Evolutionary conservation across 73 alveolate genomes (phyloP), one percentile per base, ranked within the genome.

Genomic region (Effrenium voratum): DNA sequence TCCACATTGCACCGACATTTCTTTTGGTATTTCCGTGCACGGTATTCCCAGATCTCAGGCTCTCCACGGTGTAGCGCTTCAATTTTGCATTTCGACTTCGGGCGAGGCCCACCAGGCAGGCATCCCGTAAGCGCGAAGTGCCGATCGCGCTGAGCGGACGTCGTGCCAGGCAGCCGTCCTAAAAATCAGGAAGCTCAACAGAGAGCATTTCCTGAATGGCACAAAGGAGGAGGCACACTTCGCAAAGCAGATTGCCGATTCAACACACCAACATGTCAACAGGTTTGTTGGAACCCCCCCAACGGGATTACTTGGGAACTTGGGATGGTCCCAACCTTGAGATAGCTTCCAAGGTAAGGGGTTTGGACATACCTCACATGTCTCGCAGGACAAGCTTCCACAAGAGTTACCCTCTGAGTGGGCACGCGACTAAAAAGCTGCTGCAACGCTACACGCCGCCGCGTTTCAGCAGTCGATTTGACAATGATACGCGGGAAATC

Each of bases 161-260:
- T 57, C n/a, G 59, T 36, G 43, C 8, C 82, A 87, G 95, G 95
- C 55, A 55, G 95, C 95, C 38, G 52, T 87, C 44, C 85, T 60
- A 84, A 70, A 72, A 52, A 47, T 87, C 85, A 63, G 95, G 40
- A 87, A 87, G 50, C 75, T 60, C 49, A 87, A 87, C 95, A 60
- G 95, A 44, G 95, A 87, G 85, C 84, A 87, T 87, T 87, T 87
- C 49, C 95, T 87, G 72, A 87, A 87, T 38, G 95, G 95, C 50
- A 87, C 95, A 49, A 87, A 87, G 49, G 95, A 87, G 44, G 95
- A 87, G 95, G 95, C 63, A 8, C 19, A 19, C 63, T 52, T 52
- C 26, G 63, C 19, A 12, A 19, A 8, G 63, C 63, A 52, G 63
- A 52, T 52, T 52, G 63, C 26, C 63, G 63, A 52, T 52, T 52